Conservation (phyloP, 1,284 basidiomycete genomes). For the Anthracocystis panici-leucophaei region DNA sequence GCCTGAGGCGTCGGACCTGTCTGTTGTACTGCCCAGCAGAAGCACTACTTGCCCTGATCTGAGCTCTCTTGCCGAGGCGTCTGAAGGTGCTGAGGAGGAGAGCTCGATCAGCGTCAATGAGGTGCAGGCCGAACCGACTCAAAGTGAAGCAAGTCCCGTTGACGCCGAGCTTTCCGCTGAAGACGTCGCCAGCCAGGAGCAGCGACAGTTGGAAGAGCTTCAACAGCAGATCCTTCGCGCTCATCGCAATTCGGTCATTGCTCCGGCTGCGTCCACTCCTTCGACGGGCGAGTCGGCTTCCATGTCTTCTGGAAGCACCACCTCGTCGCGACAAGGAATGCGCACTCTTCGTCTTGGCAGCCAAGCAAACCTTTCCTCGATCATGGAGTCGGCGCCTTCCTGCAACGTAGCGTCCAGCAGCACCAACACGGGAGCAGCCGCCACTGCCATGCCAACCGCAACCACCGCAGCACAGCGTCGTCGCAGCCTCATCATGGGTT, state of each 20-base stretch:
- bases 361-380: conserved; percentile 39
- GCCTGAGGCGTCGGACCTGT: neutral
- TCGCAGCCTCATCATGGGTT: conserved; percentile 47
- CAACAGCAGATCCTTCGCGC: conserved; percentile 45
- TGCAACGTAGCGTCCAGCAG: conserved; percentile 8
- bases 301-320: conserved; percentile 18
- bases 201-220: conserved; percentile 39
- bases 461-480: conserved; percentile 36
- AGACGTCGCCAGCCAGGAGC: conserved; percentile 24
- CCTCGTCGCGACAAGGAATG: conserved; percentile 54
- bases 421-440: conserved; percentile 4
- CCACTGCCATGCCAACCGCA: conserved; percentile 15
- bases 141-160: conserved; percentile 1
- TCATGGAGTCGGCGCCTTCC: conserved; percentile 31
- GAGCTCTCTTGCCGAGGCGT: neutral
- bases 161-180: conserved; percentile 1
- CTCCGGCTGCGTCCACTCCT: conserved; percentile 13
- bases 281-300: conserved; percentile 10
- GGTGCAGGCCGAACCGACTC: neutral
- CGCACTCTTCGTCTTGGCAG: conserved; percentile 60
- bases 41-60: conserved; percentile 41
- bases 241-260: conserved; percentile 39
- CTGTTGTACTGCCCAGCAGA: conserved; percentile 21
- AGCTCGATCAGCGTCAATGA: neutral
- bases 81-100: neutral